Evolutionary conservation across 805 yeast species (phyloP), one percentile per base, ranked within the genome.

Genomic region (Hanseniaspora mollemarum): DNA sequence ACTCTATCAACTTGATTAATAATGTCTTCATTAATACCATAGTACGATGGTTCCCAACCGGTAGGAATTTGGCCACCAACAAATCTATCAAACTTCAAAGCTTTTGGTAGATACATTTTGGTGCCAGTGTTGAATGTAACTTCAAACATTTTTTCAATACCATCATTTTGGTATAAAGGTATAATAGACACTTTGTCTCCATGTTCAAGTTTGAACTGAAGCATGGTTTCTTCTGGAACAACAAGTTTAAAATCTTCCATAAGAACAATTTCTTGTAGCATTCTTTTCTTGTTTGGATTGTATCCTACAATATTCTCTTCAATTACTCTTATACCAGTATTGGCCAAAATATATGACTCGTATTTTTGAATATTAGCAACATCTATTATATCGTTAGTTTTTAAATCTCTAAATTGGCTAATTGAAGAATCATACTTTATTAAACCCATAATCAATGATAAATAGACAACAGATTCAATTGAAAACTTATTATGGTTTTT

Each of bases 361-460:
- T 85, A 86, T 7, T 35, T 35, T 35, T 35, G 8, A 16, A 35
- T 16, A 56, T 83, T 87, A 60, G 74, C 75, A 66, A 84, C 94
- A 51, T 81, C 88, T 43, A 86, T 86, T 24, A 87, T 87, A 57
- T 74, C 74, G 53, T 71, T 75, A 50, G 92, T 75, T 73, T 83
- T 81, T 55, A 86, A 76, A 62, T 86, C 95, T 55, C 83, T 78
- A 94, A 94, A 86, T 55, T 78, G 77, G 70, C 79, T 81, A 10
- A 32, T 7, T 1, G 25, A 32, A 7, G 39, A 21, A 24, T 56
- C 56, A 69, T 85, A 85, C 68, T 80, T 81, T 69, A 86, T 82
- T 62, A 80, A 74, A 55, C 94, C 94, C 94, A 86, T 86, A 58
- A 86, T 82, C 90, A 94, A 84, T 42, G 95, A 94, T 88, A 86